Evolutionary conservation across 78 protist species (phyloP).

Genomic region (Dictyostelium capitatum): DNA sequence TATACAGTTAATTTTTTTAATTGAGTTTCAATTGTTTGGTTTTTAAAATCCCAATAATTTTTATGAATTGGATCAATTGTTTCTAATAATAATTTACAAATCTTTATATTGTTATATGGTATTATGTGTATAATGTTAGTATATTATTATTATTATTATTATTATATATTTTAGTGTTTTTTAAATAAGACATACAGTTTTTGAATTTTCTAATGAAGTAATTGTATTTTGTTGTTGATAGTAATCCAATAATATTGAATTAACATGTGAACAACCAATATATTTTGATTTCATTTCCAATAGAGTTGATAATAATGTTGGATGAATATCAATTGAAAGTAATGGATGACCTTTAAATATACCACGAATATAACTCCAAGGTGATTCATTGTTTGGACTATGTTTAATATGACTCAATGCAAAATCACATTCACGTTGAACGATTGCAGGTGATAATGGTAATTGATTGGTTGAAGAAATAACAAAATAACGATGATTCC

Average conservation of each 20-base stretch:
- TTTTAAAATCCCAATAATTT: slow-evolving; percentile 66
- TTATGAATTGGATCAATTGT: slow-evolving; percentile 64
- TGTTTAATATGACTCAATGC: slow-evolving; percentile 5
- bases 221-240: slow-evolving; percentile 57
- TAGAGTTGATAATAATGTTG: neutral
- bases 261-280: slow-evolving; percentile 79
- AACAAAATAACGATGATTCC: slow-evolving; percentile 96
- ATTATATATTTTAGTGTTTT: neutral
- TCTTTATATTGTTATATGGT: neutral
- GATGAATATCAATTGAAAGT: neutral
- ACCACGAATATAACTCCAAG: slow-evolving; percentile 87
- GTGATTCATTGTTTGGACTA: slow-evolving; percentile 87
- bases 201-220: slow-evolving; percentile 13
- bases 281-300: slow-evolving; percentile 62
- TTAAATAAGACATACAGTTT: neutral
- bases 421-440: slow-evolving; percentile 45
- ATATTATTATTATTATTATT: too few relatives aligned
- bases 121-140: too few relatives aligned
- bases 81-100: slow-evolving; percentile 28
- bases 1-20: neutral
- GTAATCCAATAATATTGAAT: slow-evolving; percentile 61
- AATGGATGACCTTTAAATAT: slow-evolving; percentile 35
- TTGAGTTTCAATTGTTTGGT: slow-evolving; percentile 15
- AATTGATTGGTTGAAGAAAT: neutral
- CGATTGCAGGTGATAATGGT: neutral